Percentiles rank a stretch among this genome's conserved stretches.
These are phyloP conservation scores for Trichoderma lentiforme DNA, from an alignment of 2,329 filamentous ascomycete species.

Conservation along the genomic window DNA sequence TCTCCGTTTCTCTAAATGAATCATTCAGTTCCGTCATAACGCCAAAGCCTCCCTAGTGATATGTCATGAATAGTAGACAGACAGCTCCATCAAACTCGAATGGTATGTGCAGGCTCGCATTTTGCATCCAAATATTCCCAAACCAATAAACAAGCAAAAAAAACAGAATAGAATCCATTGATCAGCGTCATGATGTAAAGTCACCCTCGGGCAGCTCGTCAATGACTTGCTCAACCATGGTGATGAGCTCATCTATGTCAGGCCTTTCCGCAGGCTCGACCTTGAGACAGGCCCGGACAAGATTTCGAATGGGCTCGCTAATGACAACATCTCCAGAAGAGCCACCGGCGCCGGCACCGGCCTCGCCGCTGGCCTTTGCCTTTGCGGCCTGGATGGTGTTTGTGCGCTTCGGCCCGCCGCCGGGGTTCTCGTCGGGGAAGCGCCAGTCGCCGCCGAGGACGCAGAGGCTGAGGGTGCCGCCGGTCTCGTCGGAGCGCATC, in stretches of 20 bases:
- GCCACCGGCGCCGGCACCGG: conserved; percentile 24
- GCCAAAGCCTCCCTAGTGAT: neutral
- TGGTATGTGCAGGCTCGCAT: conserved; percentile 6
- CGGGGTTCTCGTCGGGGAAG: conserved; percentile 82
- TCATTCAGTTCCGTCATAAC: neutral
- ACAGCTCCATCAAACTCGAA: neutral
- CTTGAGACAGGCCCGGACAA: conserved; percentile 80
- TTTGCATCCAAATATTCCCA: neutral
- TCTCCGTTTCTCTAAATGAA: neutral
- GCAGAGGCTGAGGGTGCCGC: conserved; percentile 87
- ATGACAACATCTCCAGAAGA: conserved; percentile 50
- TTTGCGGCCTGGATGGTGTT: conserved; percentile 39
- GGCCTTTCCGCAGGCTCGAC: conserved; percentile 87
- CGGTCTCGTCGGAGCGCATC: conserved; percentile 91
- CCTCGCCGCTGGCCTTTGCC: conserved; percentile 25
- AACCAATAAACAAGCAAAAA: neutral
- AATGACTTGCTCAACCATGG: conserved; percentile 71
- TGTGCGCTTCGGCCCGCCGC: conserved; percentile 45
- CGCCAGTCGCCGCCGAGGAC: conserved; percentile 93
- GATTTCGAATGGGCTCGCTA: conserved; percentile 77
- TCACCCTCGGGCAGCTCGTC: conserved; percentile 52
- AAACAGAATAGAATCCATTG: neutral
- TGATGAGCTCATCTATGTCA: conserved; percentile 79
- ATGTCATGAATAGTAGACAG: neutral
- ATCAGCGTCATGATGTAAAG: conserved; percentile 20